A percentile compares a stretch with the other conserved stretches of the same genome.
Evolutionary conservation across 768 basidiomycete genomes (phyloP).

Genomic region (Amylocystis lapponica): DNA sequence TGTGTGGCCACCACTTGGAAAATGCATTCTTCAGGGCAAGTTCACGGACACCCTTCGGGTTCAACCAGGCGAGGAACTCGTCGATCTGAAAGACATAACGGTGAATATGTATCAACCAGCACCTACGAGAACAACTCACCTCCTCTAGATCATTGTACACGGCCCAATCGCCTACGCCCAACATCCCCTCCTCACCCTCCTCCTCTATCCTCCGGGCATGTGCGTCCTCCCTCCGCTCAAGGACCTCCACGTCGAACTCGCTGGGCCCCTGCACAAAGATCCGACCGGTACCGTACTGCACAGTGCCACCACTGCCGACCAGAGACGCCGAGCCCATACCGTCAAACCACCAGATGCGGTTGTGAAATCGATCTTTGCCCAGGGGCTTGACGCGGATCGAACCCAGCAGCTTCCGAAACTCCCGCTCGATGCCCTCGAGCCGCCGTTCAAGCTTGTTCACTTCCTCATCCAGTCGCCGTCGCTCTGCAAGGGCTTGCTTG

Average conservation of each 20-base stretch:
- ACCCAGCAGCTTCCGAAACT: slow-evolving; percentile 86
- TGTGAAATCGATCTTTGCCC: slow-evolving; percentile 90
- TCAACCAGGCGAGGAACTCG: slow-evolving; percentile 83
- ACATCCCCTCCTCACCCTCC: slow-evolving; percentile 71
- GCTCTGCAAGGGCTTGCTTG: slow-evolving; percentile 79
- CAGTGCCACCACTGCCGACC: slow-evolving; percentile 70
- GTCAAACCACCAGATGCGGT: slow-evolving; percentile 98
- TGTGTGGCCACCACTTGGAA: slow-evolving; percentile 80
- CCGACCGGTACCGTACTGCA: slow-evolving; percentile 84
- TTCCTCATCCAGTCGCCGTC: slow-evolving; percentile 82
- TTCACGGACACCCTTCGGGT: slow-evolving; percentile 88
- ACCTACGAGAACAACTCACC: slow-evolving; percentile 41
- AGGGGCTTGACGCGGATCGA: slow-evolving; percentile 83
- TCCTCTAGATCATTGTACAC: slow-evolving; percentile 83
- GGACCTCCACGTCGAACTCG: slow-evolving; percentile 69
- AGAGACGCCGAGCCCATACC: slow-evolving; percentile 85
- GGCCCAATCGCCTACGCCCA: slow-evolving; percentile 84
- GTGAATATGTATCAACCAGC: not conserved
- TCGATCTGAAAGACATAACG: slow-evolving; percentile 51
- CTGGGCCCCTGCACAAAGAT: slow-evolving; percentile 92
- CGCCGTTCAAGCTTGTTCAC: slow-evolving; percentile 75
- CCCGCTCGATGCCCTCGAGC: slow-evolving; percentile 85
- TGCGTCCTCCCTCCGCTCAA: slow-evolving; percentile 53
- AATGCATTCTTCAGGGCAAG: slow-evolving; percentile 70
- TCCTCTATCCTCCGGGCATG: slow-evolving; percentile 62